Base-by-base conservation (phyloP, 1,284 basidiomycete species). In the Ganoderma sinense region DNA sequence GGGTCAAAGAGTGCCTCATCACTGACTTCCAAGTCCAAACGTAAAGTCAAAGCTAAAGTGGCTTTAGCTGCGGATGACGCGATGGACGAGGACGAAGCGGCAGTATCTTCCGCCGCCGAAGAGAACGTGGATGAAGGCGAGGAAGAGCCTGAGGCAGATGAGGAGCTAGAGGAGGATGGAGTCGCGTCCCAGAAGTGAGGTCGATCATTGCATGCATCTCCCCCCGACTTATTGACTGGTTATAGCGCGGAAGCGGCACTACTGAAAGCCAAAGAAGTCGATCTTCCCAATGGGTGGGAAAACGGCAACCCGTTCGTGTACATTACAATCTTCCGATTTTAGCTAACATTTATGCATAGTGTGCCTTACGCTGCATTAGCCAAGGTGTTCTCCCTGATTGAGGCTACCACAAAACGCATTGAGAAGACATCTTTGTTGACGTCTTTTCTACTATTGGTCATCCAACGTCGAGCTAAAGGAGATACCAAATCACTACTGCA, bases 351-450 rank as follows among this genome's bases (percentile, higher is more conserved):
- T 6, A 45, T 61, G 6, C 20, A 31, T 16, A 97, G 97, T 1
- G 93, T 99, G 14, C 97, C 98, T 0, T 99, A 99, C 80, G 92
- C 95, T 11, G 95, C 97, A 2, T 87, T 99, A 33, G 91, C 96
- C 1, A 91, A 95, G 71, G 91, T 94, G 0, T 99, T 99, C 78
- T 88, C 91, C 40, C 84, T 94, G 64, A 99, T 99, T 73, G 97
- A 98, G 80, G 91, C 91, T 2, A 99, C 98, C 0, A 98, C 97
- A 1, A 99, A 99, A 79, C 94, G 98, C 8, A 84, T 99, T 48
- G 97, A 98, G 80, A 99, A 99, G 80, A 94, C 91, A 6, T 89
- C 96, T 1, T 85, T 96, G 71, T 87, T 99, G 33, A 99, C 96
- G 0, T 87, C 94, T 1, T 95, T 99, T 79, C 86, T 99, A 48